phyloP scores from a whole-genome alignment of 75 land plant species.

The Sequoiadendron giganteum region DNA sequence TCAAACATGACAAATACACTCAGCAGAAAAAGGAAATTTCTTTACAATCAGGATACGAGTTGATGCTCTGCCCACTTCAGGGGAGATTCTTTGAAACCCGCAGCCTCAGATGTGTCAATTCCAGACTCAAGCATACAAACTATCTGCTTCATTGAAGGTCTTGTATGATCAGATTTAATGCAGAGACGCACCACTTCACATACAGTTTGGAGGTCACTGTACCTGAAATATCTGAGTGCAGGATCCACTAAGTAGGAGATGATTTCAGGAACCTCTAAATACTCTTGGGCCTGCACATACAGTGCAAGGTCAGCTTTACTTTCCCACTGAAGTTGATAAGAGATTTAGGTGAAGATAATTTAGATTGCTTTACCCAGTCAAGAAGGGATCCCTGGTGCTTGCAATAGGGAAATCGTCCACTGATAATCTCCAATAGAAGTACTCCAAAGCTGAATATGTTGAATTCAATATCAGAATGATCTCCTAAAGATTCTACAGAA shows the following conservation, averaged over 20 bases:
- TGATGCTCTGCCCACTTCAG: slow-evolving; percentile 87
- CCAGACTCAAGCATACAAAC: slow-evolving; percentile 53
- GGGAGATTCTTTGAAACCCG: slow-evolving; percentile 58
- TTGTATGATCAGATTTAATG: slow-evolving; percentile 35
- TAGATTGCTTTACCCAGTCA: slow-evolving; percentile 67
- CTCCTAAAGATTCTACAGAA: slow-evolving; percentile 39
- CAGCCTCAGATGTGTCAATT: slow-evolving; percentile 55
- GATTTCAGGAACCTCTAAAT: slow-evolving; percentile 56
- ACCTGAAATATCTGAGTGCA: slow-evolving; percentile 54
- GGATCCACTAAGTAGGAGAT: slow-evolving; percentile 80
- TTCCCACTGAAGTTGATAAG: neutral
- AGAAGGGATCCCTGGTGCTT: slow-evolving; percentile 70
- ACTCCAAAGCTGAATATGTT: slow-evolving; percentile 84
- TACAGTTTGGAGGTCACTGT: slow-evolving; percentile 57
- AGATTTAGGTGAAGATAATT: neutral
- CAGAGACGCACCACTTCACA: slow-evolving; percentile 72
- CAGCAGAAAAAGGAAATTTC: neutral
- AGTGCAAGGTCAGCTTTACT: neutral
- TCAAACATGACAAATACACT: neutral
- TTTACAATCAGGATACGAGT: slow-evolving; percentile 27
- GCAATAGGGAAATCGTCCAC: slow-evolving; percentile 75
- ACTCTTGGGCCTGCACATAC: slow-evolving; percentile 59
- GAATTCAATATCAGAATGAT: slow-evolving; percentile 60
- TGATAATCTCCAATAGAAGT: slow-evolving; percentile 77
- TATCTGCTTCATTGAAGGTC: slow-evolving; percentile 66